Percentiles rank a stretch among this genome's conserved stretches.
Conservation (phyloP, 306 rosid genomes). For the Fragaria iinumae region DNA sequence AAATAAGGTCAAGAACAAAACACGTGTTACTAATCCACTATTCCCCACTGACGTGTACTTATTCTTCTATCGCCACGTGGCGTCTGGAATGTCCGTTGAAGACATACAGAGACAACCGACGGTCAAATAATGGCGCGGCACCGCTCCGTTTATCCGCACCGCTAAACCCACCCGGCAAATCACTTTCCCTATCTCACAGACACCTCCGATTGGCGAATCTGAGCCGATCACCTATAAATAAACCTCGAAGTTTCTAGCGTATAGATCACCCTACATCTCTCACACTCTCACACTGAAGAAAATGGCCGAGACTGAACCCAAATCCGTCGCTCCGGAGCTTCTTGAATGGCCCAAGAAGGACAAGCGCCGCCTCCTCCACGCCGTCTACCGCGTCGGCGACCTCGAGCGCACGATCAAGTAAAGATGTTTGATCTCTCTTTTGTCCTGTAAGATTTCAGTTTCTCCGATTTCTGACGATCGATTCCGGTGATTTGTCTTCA, state of each 20-base stretch:
- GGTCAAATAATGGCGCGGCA: background rate
- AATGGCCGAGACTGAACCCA: conserved; percentile 73
- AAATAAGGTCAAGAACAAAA: background rate
- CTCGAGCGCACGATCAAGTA: conserved; percentile 96
- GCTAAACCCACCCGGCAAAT: background rate
- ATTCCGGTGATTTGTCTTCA: conserved; percentile 1
- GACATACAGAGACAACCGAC: background rate
- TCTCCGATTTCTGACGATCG: background rate
- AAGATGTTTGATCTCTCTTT: background rate
- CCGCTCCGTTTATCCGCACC: background rate
- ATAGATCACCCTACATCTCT: background rate
- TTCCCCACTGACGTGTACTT: background rate
- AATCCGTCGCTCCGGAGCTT: conserved; percentile 51
- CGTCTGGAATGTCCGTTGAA: background rate
- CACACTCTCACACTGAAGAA: background rate
- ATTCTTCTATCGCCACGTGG: background rate
- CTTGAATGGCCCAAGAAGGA: conserved; percentile 89
- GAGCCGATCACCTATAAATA: background rate
- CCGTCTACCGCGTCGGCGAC: conserved; percentile 93
- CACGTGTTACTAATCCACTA: background rate
- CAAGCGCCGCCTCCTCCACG: conserved; percentile 84
- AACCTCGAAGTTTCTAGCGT: background rate
- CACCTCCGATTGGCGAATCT: background rate
- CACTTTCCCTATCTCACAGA: background rate
- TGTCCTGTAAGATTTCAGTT: background rate